Base-by-base conservation (phyloP, 148 eudicot species). In the Persicaria maculosa region DNA sequence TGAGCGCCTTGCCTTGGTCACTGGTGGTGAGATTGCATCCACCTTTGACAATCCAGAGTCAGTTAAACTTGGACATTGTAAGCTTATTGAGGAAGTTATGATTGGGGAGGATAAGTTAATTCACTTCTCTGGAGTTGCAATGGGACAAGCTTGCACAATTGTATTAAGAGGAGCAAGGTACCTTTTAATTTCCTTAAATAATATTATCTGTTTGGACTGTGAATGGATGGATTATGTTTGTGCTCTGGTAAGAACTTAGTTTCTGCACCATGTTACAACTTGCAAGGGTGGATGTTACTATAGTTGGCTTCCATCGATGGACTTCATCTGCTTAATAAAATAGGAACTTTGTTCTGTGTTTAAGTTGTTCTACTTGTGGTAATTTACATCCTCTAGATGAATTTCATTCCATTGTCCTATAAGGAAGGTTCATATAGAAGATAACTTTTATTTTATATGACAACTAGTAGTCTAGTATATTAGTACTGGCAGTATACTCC, bases 111-210 rank as follows among this genome's bases (percentile, higher is more conserved):
- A 95, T 80, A 90, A 85, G 81, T 54, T 95, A 77, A 95, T 95
- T 79, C 93, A 95, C 83, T 95, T 95, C 74, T 95, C 99, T 44
- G 97, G 99, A 44, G 97, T 90, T 75, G 99, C 72, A 79, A 80
- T 95, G 97, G 99, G 99, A 19, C 99, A 95, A 82, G 99, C 99
- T 44, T 95, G 99, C 83, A 95, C 99, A 6, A 89, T 95, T 64
- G 99, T 95, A 20, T 72, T 95, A 82, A 86, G 99, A 85, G 99
- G 99, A n/a, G 99, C 97, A 77, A 95, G 99, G 99, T 95, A 82
- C 46, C 16, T 19, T 19, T 44, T 54, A 74, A 22, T 11, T 19
- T 52, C 45, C 67, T 7, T 54, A 9, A 9, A n/a, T 70, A 52
- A 14, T 71, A 57, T 4, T 31, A 0, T 31, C 40, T 31, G 40